Conservation (phyloP, 2,329 filamentous ascomycete genomes). For the Aschersonia sp. region DNA sequence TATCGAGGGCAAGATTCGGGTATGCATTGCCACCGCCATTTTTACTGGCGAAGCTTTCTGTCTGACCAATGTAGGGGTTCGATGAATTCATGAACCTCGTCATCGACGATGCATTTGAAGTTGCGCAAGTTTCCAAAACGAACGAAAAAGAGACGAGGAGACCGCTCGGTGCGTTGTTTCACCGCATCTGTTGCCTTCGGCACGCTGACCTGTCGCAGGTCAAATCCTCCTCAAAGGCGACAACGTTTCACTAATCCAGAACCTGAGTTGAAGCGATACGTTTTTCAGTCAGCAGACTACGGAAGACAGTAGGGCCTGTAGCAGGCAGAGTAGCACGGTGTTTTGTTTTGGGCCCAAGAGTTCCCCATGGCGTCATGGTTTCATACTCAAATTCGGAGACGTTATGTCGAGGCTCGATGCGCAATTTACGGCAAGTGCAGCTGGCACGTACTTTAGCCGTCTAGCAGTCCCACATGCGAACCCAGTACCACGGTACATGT, state of each 20-base stretch:
- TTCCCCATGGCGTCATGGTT: too few relatives aligned
- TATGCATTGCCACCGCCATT: constrained; percentile 23
- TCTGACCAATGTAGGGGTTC: constrained; percentile 52
- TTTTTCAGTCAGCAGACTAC: too few relatives aligned
- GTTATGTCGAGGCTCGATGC: too few relatives aligned
- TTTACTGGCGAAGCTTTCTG: not conserved
- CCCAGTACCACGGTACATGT: too few relatives aligned
- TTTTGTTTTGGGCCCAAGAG: too few relatives aligned
- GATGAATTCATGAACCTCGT: constrained; percentile 99
- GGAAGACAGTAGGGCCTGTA: too few relatives aligned
- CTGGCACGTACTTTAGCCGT: too few relatives aligned
- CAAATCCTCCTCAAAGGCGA: constrained; percentile 82
- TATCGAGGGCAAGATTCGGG: constrained; percentile 93
- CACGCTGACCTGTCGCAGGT: constrained; percentile 31
- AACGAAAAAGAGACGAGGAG: constrained; percentile 63
- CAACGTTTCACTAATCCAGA: constrained; percentile 73
- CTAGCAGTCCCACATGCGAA: too few relatives aligned
- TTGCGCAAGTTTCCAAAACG: constrained; percentile 70
- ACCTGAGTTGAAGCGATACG: constrained; percentile 5
- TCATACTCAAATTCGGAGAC: too few relatives aligned
- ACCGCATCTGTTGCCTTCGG: not conserved
- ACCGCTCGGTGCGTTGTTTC: constrained; percentile 49
- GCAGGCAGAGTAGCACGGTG: too few relatives aligned
- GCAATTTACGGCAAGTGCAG: too few relatives aligned
- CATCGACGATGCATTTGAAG: constrained; percentile 87